Conservation (phyloP, 78 protist genomes). For the Cavenderia fasciculata region DNA sequence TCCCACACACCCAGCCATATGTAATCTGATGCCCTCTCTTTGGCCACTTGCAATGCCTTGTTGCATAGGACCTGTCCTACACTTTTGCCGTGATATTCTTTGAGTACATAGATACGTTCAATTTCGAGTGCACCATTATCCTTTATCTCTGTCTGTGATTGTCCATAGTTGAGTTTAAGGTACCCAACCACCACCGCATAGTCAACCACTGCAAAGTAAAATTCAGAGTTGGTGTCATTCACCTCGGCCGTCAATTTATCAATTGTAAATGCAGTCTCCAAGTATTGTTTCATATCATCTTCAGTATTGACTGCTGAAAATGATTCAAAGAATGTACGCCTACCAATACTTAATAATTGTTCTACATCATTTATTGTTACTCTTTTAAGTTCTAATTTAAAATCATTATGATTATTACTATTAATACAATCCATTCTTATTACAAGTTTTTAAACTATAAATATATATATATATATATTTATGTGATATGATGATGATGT, state of each 20-base stretch:
- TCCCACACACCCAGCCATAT: conserved; percentile 27
- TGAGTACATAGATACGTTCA: conserved; percentile 9
- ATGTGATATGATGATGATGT: neutral
- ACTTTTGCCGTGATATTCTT: neutral
- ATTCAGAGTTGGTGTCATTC: neutral
- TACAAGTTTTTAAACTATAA: too few relatives aligned
- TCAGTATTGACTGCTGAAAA: neutral
- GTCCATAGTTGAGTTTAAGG: neutral
- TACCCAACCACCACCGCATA: neutral
- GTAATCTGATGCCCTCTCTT: neutral
- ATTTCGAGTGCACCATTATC: neutral
- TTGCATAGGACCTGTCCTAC: neutral
- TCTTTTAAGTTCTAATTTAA: too few relatives aligned
- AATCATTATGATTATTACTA: too few relatives aligned
- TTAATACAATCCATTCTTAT: too few relatives aligned
- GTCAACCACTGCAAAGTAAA: neutral
- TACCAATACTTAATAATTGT: too few relatives aligned
- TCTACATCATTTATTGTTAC: too few relatives aligned
- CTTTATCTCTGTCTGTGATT: neutral
- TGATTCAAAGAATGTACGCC: too few relatives aligned
- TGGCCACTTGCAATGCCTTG: conserved; percentile 7
- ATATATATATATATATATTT: too few relatives aligned
- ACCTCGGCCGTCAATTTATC: neutral
- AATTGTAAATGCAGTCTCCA: neutral
- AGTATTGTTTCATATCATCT: neutral